These are phyloP conservation scores for Fistulifera pelliculosa DNA, from an alignment of 108 stramenopile species.

Conservation along the genomic window DNA sequence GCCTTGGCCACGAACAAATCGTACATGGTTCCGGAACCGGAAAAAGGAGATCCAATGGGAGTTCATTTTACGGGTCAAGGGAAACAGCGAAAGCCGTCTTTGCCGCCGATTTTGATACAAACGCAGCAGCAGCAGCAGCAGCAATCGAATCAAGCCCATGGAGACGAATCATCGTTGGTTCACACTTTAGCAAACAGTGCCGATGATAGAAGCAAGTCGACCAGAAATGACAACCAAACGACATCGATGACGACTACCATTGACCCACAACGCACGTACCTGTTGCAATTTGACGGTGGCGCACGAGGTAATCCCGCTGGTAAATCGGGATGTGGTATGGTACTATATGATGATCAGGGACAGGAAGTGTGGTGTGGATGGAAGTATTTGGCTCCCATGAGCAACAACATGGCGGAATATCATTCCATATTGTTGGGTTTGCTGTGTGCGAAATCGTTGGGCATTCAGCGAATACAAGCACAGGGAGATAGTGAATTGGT, in stretches of 20 bases:
- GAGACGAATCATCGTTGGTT: background rate
- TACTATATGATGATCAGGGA: conserved; percentile 45
- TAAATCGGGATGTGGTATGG: conserved; percentile 61
- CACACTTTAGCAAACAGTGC: too few species aligned
- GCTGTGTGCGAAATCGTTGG: conserved; percentile 51
- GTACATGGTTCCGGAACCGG: background rate
- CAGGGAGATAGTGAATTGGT: conserved; percentile 73
- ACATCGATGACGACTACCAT: conserved; percentile 3
- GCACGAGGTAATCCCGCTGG: conserved; percentile 57
- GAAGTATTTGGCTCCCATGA: conserved; percentile 42
- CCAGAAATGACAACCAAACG: too few species aligned
- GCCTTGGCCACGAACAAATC: conserved; percentile 50
- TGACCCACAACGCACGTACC: conserved; percentile 35
- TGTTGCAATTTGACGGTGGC: conserved; percentile 74
- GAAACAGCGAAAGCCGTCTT: too few species aligned
- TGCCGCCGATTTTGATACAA: too few species aligned
- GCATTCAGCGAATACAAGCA: conserved; percentile 39
- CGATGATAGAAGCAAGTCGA: too few species aligned
- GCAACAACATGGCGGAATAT: conserved; percentile 85
- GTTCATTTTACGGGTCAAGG: background rate
- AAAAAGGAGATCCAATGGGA: conserved; percentile 3
- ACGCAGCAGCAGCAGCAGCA: background rate
- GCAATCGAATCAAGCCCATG: background rate
- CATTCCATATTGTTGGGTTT: conserved; percentile 48
- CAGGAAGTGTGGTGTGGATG: conserved; percentile 52